Evolutionary conservation across 1,284 basidiomycete species (phyloP), one percentile per base, ranked within the genome.

Genomic region (Naganishia albida): DNA sequence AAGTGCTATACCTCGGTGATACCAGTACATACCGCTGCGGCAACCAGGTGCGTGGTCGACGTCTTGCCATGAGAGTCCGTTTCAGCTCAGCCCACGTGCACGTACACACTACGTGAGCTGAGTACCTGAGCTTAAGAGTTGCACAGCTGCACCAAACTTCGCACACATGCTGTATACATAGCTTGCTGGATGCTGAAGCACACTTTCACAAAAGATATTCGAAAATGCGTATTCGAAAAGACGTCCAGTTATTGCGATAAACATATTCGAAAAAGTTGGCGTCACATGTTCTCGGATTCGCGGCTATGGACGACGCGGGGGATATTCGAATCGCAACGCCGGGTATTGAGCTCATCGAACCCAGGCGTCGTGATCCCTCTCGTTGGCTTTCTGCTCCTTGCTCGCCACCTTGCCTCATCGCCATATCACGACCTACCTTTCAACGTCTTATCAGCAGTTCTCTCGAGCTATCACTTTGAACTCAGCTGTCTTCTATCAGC

Each of bases 301-400:
- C 57, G 57, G 57, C 57, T 60, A 50, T 46, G 38, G 57, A n/a
- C n/a, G n/a, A n/a, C n/a, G 34, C 57, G 57, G 46, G 46, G 34
- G 23, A 25, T 1, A 28, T 43, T 50, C 28, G 18, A 30, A 15
- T 25, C 13, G n/a, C 57, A 60, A 60, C 57, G 57, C 57, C 57
- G 57, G 57, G 34, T 60, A 60, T 60, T 57, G 34, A 50, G 38
- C 38, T 20, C 13, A 50, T 16, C 28, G 40, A 40, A 30, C 34
- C 46, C 46, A 39, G 39, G 26, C 51, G 51, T n/a, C 16, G 51
- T 30, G 18, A 16, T 16, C 18, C 7, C 18, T n/a, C 16, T n/a
- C 51, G 15, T 51, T 34, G 30, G 25, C n/a, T 39, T n/a, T 30
- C 34, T 23, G 16, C 18, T 18, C 18, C 39, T 20, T 39, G 13